phyloP scores from a whole-genome alignment of 1,284 basidiomycete species.

The Takashimella koratensis region DNA sequence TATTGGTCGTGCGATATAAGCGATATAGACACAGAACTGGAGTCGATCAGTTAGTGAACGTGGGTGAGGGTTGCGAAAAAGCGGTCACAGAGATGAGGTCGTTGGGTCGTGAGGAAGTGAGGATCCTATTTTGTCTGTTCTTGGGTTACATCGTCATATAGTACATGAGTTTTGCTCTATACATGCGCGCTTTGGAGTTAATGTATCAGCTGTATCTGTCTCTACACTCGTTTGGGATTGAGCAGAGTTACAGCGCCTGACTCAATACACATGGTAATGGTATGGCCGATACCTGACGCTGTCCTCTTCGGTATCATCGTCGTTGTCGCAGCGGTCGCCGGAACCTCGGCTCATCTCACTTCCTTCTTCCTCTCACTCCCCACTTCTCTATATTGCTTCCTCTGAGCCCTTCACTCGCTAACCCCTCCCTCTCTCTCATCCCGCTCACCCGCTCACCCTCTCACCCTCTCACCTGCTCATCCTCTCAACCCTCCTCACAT shows the following conservation, averaged over 20 bases:
- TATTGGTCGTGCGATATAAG: background rate
- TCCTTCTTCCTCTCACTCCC: constrained; percentile 1
- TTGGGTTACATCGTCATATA: background rate
- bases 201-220: too few species aligned
- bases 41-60: too few species aligned
- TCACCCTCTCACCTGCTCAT: background rate
- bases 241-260: too few species aligned
- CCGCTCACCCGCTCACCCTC: background rate
- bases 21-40: background rate
- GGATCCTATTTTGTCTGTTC: background rate
- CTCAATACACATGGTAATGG: too few species aligned
- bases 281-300: too few species aligned
- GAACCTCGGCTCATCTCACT: background rate
- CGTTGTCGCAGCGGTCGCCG: background rate
- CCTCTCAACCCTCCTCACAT: too few species aligned
- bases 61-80: too few species aligned
- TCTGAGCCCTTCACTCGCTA: background rate
- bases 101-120: background rate
- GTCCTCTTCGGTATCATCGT: too few species aligned
- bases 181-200: too few species aligned
- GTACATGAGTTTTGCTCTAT: too few species aligned
- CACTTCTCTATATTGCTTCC: constrained; percentile 1
- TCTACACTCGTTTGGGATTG: too few species aligned
- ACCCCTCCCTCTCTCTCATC: background rate
- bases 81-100: too few species aligned